These are phyloP conservation scores for Aphanomyces astaci DNA, from an alignment of 352 stramenopile genomes.

Conservation along the genomic window DNA sequence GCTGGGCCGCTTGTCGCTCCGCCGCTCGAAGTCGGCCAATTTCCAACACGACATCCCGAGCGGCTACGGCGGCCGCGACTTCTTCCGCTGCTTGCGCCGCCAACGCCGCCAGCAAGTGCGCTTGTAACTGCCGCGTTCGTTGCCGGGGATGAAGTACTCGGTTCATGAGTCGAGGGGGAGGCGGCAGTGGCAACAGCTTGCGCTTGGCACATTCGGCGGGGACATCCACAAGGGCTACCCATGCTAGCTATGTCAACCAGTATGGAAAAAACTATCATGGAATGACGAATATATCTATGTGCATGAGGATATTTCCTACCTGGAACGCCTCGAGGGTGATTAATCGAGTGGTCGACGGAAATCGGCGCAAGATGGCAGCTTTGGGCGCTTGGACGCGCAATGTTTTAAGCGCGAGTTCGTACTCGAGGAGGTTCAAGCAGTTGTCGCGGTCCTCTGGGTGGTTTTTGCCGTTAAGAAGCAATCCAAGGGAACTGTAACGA, in stretches of 20 bases:
- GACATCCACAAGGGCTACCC: conserved; percentile 4
- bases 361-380: conserved; percentile 24
- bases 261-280: not conserved
- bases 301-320: too few relatives aligned
- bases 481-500: not conserved
- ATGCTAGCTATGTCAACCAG: not conserved
- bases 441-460: conserved; percentile 44
- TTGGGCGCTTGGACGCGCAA: conserved; percentile 29
- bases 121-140: not conserved
- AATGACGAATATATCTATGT: too few relatives aligned
- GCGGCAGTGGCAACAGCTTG: not conserved
- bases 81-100: conserved; percentile 38
- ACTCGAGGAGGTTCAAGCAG: conserved; percentile 57
- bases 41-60: conserved; percentile 45
- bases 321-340: conserved; percentile 55
- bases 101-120: not conserved
- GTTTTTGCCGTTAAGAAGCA: not conserved
- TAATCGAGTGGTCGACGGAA: conserved; percentile 31
- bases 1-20: conserved; percentile 40
- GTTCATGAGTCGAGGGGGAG: not conserved
- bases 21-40: conserved; percentile 41
- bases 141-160: not conserved
- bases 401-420: conserved; percentile 49
- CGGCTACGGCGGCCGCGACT: conserved; percentile 34
- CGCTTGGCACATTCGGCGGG: not conserved